Evolutionary conservation across 345 rosid genomes (phyloP).

Genomic region (Dimocarpus longan): DNA sequence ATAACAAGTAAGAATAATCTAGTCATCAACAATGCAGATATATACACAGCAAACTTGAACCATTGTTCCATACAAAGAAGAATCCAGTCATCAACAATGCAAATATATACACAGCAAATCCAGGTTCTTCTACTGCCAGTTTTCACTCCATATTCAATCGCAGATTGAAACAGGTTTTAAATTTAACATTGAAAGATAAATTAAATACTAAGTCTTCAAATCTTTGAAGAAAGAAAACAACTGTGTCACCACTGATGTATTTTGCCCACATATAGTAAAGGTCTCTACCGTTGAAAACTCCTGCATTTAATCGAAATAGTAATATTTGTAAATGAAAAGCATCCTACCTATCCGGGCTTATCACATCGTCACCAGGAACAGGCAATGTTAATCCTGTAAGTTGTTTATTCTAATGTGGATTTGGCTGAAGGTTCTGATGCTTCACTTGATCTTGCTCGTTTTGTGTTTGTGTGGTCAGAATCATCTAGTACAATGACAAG

Average conservation of each 20-base stretch:
- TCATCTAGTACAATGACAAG: background rate
- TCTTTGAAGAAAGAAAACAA: background rate
- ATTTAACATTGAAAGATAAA: background rate
- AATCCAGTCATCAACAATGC: slow-evolving; percentile 4
- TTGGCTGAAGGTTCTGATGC: background rate
- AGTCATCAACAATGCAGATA: background rate
- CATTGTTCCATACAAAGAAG: background rate
- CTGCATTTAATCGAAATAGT: background rate
- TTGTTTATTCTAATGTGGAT: background rate
- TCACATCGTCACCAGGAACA: background rate
- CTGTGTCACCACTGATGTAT: background rate
- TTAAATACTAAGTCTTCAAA: background rate
- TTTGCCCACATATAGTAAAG: background rate
- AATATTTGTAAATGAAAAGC: slow-evolving; percentile 6
- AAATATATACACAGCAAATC: background rate
- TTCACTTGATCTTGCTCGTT: slow-evolving; percentile 24
- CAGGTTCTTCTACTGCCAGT: background rate
- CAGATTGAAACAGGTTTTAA: background rate
- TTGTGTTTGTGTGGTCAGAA: slow-evolving; percentile 6
- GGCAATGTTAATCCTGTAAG: background rate
- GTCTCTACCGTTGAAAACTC: background rate
- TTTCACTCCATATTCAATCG: slow-evolving; percentile 20
- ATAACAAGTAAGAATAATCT: background rate
- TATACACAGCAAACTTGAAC: background rate
- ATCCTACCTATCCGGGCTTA: background rate